These are phyloP conservation scores for Penicillium psychrosexuale DNA, from an alignment of 2,329 filamentous ascomycete species.

Conservation along the genomic window DNA sequence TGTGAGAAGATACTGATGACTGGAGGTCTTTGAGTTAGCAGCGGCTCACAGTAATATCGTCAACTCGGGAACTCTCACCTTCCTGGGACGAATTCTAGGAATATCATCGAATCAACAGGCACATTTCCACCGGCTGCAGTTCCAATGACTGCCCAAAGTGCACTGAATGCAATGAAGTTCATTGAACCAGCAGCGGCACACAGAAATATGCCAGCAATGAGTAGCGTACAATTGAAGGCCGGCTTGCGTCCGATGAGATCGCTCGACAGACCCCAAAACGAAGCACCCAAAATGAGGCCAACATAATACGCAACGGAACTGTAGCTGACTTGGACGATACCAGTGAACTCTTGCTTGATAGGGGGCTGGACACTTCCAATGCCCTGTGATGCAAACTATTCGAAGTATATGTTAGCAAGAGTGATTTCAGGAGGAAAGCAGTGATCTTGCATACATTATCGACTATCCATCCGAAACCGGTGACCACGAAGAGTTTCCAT, in stretches of 20 bases:
- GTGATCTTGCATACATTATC: conserved; percentile 50
- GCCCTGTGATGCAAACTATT: conserved; percentile 29
- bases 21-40: neutral
- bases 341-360: conserved; percentile 26
- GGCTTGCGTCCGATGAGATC: conserved; percentile 45
- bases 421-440: neutral
- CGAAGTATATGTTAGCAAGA: neutral
- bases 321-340: conserved; percentile 28
- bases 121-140: conserved; percentile 30
- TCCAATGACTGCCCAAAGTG: conserved; percentile 29
- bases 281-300: conserved; percentile 47
- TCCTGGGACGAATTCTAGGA: conserved; percentile 30
- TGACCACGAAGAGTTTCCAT: conserved; percentile 64
- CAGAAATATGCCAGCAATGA: conserved; percentile 39
- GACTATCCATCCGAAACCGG: conserved; percentile 67
- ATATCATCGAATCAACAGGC: conserved; percentile 29
- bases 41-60: neutral
- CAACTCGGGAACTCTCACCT: conserved; percentile 7
- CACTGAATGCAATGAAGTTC: conserved; percentile 30
- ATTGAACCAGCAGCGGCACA: conserved; percentile 25
- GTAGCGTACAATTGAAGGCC: conserved; percentile 48
- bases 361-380: conserved; percentile 30
- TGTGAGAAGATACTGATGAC: conserved; percentile 29
- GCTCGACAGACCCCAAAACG: conserved; percentile 46
- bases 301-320: conserved; percentile 37